Conservation (phyloP, 1,284 basidiomycete species). For the Vanrija humicola region DNA sequence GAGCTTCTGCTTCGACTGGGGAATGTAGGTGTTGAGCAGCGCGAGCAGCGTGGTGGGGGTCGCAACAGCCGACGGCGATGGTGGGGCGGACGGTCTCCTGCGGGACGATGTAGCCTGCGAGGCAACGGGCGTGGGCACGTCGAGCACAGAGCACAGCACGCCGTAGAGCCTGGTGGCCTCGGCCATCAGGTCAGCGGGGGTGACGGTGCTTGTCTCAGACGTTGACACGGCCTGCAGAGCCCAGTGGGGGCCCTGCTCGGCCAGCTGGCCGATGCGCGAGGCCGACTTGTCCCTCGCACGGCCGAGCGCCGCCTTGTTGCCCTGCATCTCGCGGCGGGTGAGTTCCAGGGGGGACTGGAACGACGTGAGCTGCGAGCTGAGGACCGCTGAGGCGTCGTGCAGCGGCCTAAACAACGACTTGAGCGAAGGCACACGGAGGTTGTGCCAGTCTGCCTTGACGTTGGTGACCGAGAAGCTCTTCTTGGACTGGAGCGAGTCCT, state of each 20-base stretch:
- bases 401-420: conserved; percentile 12
- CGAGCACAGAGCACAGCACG: conserved; percentile 36
- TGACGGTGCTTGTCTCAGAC: not conserved
- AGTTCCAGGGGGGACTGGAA: conserved; percentile 40
- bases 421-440: not conserved
- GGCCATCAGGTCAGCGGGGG: conserved; percentile 16
- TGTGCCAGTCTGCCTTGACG: conserved; percentile 2
- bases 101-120: not conserved
- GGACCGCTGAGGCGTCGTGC: conserved; percentile 1
- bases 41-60: conserved; percentile 31
- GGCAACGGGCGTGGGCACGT: conserved; percentile 8
- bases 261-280: conserved; percentile 36
- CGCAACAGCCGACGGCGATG: conserved; percentile 1
- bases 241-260: conserved; percentile 41
- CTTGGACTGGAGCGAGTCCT: conserved; percentile 4
- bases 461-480: conserved; percentile 16
- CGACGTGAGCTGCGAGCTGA: conserved; percentile 18
- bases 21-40: conserved; percentile 33
- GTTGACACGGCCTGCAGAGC: conserved; percentile 1
- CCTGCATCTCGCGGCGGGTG: conserved; percentile 43
- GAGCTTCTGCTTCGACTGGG: conserved; percentile 19
- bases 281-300: conserved; percentile 33
- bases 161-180: conserved; percentile 41
- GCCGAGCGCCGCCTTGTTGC: conserved; percentile 29
- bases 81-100: too few species aligned